Base-by-base conservation (phyloP, 345 rosid species). In the Arabis alpina region DNA sequence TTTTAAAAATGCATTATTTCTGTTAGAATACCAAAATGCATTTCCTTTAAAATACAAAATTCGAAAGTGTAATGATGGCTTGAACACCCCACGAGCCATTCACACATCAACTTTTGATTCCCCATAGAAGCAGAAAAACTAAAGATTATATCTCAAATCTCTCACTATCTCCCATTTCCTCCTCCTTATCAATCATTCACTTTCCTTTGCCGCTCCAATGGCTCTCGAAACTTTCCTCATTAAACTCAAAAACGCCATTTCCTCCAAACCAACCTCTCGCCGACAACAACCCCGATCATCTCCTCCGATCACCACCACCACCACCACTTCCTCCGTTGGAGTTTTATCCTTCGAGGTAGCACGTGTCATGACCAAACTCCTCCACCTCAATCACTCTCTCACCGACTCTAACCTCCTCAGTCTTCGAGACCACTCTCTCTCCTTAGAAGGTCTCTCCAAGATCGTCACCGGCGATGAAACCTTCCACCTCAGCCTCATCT, bases 191-290 rank as follows among this genome's bases (percentile, higher is more conserved):
- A 50, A 70, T 58, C 43, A 59, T 63, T 44, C 67, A 60, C 13
- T 40, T 57, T 30, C 4, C 72, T n/a, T 52, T 50, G 9, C 32
- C 63, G 37, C 58, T 65, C 24, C 50, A 49, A 91, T 92, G 99
- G 96, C 98, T 77, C 94, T 94, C 49, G 97, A 94, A 72, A 85
- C 96, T 48, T 88, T 88, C 82, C 71, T 94, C 3, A 37, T 86
- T 14, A 91, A 87, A 75, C 92, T 92, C 15, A 91, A 87, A 76
- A 50, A 86, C 11, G 85, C 87, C 6, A 79, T 89, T n/a, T 76
- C 92, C 53, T 77, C 79, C 51, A 79, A 91, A 11, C 85, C 82
- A 24, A 66, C 63, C 42, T 71, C 86, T 52, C 67, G 81, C 44
- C 62, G 78, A 24, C 71, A 23, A 3, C 4, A 23, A 3, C 3